These are phyloP conservation scores for Coniophora puteana DNA, from an alignment of 1,284 basidiomycete species.

Conservation along the genomic window DNA sequence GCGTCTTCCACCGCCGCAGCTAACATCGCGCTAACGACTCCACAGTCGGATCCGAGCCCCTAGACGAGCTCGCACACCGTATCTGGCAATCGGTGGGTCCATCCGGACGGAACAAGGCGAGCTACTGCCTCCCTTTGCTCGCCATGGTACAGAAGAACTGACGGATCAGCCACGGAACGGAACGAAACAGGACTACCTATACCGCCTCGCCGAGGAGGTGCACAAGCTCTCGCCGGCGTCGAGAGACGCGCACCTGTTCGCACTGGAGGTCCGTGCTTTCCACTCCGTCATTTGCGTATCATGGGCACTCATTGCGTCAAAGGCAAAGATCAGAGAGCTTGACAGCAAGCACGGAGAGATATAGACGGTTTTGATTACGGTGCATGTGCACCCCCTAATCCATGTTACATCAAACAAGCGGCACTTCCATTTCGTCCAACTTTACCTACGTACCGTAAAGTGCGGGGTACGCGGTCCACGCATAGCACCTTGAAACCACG, in stretches of 20 bases:
- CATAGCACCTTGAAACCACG: too few species aligned
- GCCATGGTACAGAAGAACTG: neutral
- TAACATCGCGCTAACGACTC: neutral
- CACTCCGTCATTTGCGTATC: neutral
- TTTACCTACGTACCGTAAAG: too few species aligned
- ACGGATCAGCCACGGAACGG: neutral
- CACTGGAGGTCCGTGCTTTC: conserved; percentile 54
- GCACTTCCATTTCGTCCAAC: too few species aligned
- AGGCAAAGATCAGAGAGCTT: conserved; percentile 2
- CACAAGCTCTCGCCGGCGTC: conserved; percentile 70
- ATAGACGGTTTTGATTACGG: too few species aligned
- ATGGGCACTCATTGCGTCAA: neutral
- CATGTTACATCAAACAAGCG: too few species aligned
- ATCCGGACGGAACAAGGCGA: conserved; percentile 80
- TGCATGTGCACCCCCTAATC: too few species aligned
- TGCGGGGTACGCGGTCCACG: too few species aligned
- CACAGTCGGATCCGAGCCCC: conserved; percentile 73
- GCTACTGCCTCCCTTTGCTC: too few species aligned
- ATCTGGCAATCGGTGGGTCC: conserved; percentile 79
- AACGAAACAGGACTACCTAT: conserved; percentile 68
- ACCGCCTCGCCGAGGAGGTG: conserved; percentile 66
- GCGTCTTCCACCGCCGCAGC: conserved; percentile 11
- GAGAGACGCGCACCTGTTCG: conserved; percentile 72
- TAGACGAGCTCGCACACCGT: conserved; percentile 59
- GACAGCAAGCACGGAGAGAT: conserved; percentile 13